Percentiles rank a stretch among this genome's conserved stretches.
phyloP scores from a whole-genome alignment of 768 basidiomycete species.

The Cyathus striatus region DNA sequence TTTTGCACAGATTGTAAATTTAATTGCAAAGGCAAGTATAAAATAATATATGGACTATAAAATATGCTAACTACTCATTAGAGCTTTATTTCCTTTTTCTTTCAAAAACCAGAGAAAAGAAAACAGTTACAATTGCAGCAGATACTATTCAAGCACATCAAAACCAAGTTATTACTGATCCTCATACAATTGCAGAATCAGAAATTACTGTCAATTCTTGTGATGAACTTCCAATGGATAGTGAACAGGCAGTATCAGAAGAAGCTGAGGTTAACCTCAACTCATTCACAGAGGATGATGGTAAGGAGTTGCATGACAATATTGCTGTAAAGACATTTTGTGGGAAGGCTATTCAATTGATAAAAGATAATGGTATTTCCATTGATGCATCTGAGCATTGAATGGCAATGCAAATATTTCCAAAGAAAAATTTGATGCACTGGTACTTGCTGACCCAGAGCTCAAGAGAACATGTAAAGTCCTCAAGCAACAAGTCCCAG shows the following conservation, averaged over 20 bases:
- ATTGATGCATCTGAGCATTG: slow-evolving; percentile 5
- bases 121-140: slow-evolving; percentile 2
- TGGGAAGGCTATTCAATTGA: not conserved
- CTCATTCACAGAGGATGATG: not conserved
- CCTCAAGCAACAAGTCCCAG: slow-evolving; percentile 18
- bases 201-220: slow-evolving; percentile 1
- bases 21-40: slow-evolving; percentile 24
- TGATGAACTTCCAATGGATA: slow-evolving; percentile 2
- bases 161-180: not conserved
- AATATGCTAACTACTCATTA: slow-evolving; percentile 5
- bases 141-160: not conserved
- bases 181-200: slow-evolving; percentile 2
- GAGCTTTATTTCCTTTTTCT: slow-evolving; percentile 20
- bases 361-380: not conserved
- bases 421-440: slow-evolving; percentile 17
- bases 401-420: slow-evolving; percentile 11
- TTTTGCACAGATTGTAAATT: slow-evolving; percentile 24
- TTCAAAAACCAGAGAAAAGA: slow-evolving; percentile 12
- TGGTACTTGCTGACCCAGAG: slow-evolving; percentile 10
- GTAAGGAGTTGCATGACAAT: not conserved
- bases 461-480: slow-evolving; percentile 2
- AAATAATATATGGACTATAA: not conserved
- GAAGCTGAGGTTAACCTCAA: slow-evolving; percentile 1
- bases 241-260: slow-evolving; percentile 10
- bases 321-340: not conserved